Base-by-base conservation (phyloP, 495 filamentous ascomycete genomes). In the Hypoxylon lienhwacheense region DNA sequence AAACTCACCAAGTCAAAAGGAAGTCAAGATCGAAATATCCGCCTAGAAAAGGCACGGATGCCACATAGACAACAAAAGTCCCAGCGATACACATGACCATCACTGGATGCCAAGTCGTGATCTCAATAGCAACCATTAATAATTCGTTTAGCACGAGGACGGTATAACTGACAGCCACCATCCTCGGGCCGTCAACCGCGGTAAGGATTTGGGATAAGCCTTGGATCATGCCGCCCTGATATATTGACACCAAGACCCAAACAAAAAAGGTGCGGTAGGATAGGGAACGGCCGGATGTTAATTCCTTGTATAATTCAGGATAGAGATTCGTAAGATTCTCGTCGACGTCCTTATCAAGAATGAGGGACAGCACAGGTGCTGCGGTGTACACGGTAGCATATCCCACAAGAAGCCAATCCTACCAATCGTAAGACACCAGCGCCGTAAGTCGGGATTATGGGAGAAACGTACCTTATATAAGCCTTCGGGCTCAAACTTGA, bases 371-470 rank as follows among this genome's bases (percentile, higher is more conserved):
- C 29, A 99, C 95, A 0, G 95, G 95, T 1, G 80, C 78, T 73
- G 93, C 96, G 12, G 95, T 99, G 71, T 99, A 99, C 8, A 97
- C 78, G 0, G 91, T 97, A 1, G 91, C 91, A 66, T 97, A 99
- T 40, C 95, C 95, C 24, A 99, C 92, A 55, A 99, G 81, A 20
- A 99, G 81, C 95, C 95, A 99, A 66, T 96, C 87, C 75, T 87
- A 44, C 16, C 31, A 5, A 40, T 3, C 8, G 55, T 71, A 48
- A 74, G 67, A 17, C 7, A 32, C 7, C 2, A 36, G 11, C 31
- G 12, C 21, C 14, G 25, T n/a, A 46, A 29, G 28, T 0, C 21
- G 14, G 36, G 16, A 12, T 16, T n/a, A 11, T n/a, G 4, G 20
- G 37, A 47, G n/a, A 1, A 40, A 53, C 69, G 16, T 53, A 81